Evolutionary conservation across 2,329 filamentous ascomycete species (phyloP).

Genomic region (Polychaeton citri): DNA sequence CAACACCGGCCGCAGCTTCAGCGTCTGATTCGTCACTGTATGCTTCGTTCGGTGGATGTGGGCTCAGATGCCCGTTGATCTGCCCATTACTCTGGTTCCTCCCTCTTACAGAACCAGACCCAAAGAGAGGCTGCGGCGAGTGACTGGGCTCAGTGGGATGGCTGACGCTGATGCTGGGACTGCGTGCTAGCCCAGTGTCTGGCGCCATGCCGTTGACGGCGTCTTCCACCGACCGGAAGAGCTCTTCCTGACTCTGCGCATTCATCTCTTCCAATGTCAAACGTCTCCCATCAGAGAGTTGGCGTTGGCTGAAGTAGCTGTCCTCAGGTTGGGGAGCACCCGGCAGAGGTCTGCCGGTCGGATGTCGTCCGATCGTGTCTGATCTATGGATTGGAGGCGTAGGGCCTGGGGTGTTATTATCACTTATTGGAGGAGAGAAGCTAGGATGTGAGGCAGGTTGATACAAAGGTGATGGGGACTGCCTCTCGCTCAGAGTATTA

Average conservation of each 20-base stretch:
- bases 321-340: conserved; percentile 33
- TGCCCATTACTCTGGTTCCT: conserved; percentile 10
- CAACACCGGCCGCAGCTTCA: conserved; percentile 71
- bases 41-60: conserved; percentile 32
- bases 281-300: conserved; percentile 5
- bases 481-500: conserved; percentile 6
- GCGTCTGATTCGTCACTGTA: conserved; percentile 70
- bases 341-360: conserved; percentile 45
- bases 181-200: conserved; percentile 8
- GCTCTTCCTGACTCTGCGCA: conserved; percentile 37
- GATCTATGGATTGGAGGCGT: conserved; percentile 33
- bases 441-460: conserved; percentile 10
- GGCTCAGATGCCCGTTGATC: conserved; percentile 32
- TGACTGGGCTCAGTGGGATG: conserved; percentile 15
- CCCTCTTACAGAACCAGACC: conserved; percentile 9
- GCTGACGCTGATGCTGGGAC: conserved; percentile 25
- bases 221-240: conserved; percentile 44
- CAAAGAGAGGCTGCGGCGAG: conserved; percentile 14
- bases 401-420: conserved; percentile 35
- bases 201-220: conserved; percentile 30
- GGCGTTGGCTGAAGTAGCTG: conserved; percentile 23
- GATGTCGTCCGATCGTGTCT: conserved; percentile 42
- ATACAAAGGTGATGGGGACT: conserved; percentile 16
- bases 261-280: conserved; percentile 12
- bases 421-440: conserved; percentile 21